Evolutionary conservation across 2,329 filamentous ascomycete species (phyloP).

Genomic region (Colletotrichum orchidophilum): DNA sequence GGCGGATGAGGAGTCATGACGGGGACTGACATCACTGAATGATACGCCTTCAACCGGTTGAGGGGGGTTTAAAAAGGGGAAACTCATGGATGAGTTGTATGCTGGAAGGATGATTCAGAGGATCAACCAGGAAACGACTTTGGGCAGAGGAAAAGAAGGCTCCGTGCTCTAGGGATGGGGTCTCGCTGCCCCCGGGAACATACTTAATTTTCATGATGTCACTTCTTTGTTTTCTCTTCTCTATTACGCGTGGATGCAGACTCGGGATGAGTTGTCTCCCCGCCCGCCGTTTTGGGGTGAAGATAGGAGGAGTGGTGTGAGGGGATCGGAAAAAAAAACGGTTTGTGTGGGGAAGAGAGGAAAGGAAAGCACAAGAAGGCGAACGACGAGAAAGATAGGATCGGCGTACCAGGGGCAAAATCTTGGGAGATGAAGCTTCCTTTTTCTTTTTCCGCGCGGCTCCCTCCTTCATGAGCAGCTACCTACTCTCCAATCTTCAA

Average conservation of each 20-base stretch:
- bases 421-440: constrained; percentile 20
- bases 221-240: constrained; percentile 19
- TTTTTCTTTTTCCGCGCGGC: constrained; percentile 15
- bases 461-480: too few relatives aligned
- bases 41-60: constrained; percentile 16
- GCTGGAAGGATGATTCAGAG: constrained; percentile 9
- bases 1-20: constrained; percentile 32
- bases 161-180: constrained; percentile 19
- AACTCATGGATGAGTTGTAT: constrained; percentile 9
- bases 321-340: constrained; percentile 8
- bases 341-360: constrained; percentile 8
- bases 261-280: not conserved
- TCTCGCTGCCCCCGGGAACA: constrained; percentile 28
- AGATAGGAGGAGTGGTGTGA: not conserved
- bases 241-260: constrained; percentile 8
- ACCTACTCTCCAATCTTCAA: too few relatives aligned
- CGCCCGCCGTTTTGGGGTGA: constrained; percentile 2
- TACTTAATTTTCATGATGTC: constrained; percentile 35
- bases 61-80: constrained; percentile 8
- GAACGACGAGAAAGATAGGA: not conserved
- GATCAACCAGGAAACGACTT: constrained; percentile 13
- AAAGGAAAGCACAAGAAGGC: not conserved
- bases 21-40: constrained; percentile 1
- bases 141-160: constrained; percentile 24
- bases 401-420: constrained; percentile 20